These are phyloP conservation scores for Beta lomatogona DNA, from an alignment of 179 eudicot species.

Conservation along the genomic window DNA sequence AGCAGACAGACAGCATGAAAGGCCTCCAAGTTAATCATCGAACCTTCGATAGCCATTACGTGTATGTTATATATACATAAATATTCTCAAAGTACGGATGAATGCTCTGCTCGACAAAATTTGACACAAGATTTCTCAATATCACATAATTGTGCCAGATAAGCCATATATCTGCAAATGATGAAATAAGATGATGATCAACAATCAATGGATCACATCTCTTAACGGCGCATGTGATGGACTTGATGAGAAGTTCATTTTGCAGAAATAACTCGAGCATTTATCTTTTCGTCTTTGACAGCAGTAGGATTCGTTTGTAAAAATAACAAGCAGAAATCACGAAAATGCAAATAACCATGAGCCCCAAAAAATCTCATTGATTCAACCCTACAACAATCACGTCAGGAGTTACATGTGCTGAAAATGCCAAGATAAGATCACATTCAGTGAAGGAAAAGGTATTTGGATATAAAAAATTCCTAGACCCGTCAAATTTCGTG, in stretches of 20 bases:
- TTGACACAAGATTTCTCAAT: not conserved
- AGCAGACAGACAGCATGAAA: slow-evolving; percentile 1
- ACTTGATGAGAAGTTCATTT: not conserved
- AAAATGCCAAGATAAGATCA: slow-evolving; percentile 24
- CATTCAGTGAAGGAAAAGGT: slow-evolving; percentile 10
- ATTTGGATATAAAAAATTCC: slow-evolving; percentile 11
- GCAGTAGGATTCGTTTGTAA: not conserved
- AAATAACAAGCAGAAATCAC: not conserved
- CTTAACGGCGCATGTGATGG: not conserved
- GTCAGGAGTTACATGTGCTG: slow-evolving; percentile 23
- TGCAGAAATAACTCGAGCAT: no score
- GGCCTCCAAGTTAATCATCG: not conserved
- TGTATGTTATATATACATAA: not conserved
- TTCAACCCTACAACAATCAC: slow-evolving; percentile 13
- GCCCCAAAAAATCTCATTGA: slow-evolving; percentile 21
- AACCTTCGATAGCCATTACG: not conserved
- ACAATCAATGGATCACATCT: not conserved
- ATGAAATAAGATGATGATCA: not conserved
- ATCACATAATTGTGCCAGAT: not conserved
- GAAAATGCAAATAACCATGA: not conserved
- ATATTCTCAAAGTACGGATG: not conserved
- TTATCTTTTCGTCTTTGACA: not conserved
- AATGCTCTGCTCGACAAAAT: not conserved
- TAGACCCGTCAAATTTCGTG: slow-evolving; percentile 7
- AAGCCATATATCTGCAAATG: not conserved